Evolutionary conservation across 768 basidiomycete genomes (phyloP), one percentile per base, ranked within the genome.

Genomic region (Boletus barrowsii): DNA sequence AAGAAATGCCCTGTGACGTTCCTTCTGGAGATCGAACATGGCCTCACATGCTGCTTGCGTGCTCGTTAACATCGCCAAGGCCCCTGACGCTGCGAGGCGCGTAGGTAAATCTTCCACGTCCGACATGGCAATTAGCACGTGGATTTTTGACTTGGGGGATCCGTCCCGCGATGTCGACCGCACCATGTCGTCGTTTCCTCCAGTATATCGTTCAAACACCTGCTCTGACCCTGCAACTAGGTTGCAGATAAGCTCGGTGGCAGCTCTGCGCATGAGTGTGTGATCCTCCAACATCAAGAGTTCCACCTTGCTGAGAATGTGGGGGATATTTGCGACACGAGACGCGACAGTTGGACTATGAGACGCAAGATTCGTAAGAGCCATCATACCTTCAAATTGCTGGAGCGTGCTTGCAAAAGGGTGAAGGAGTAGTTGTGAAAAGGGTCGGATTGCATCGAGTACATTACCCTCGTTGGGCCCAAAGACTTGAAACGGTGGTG

Each of bases 381-480:
- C 95, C 96, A 98, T 98, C 62, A 95, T 76, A 4, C 86, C 84
- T 70, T 99, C 97, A 63, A 99, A 99, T 39, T 81, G 81, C 65
- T 97, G 93, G 7, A 98, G 75, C 33, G 89, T 79, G 43, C 73
- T 85, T 10, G 91, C 81, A 0, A 82, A 78, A 1, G 83, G 72
- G 64, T 88, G 84, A 39, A 83, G 80, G 35, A 98, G 76, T 51
- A 97, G 74, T 29, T 83, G 66, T 10, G 88, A 81, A 47, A 98
- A 76, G 0, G 94, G 94, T 3, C 86, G 80, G 52, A 97, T 83
- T n/a, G 84, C 84, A 66, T 98, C 92, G 63, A 87, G 83, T 32
- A 88, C 77, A 3, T 83, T 84, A 7, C 85, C 83, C 39, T 84
- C 79, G 55, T 90, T 82, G 9, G 94, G 89, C 2, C 95, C 95